phyloP scores from a whole-genome alignment of 2,329 filamentous ascomycete species.

The Exophiala mesophila region DNA sequence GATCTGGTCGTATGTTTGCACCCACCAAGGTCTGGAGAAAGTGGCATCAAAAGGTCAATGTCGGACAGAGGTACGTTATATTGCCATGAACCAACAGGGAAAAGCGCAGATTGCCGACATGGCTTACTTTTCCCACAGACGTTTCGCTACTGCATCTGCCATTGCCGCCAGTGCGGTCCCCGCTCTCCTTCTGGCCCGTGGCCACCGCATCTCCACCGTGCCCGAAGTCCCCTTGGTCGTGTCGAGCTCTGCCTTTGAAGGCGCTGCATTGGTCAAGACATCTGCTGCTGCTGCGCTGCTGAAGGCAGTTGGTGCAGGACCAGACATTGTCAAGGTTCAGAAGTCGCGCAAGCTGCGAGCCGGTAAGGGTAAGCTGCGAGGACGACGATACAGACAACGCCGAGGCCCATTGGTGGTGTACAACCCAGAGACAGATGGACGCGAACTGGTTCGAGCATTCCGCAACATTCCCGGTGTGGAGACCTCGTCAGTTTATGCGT shows the following conservation, averaged over 20 bases:
- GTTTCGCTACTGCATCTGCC: conserved; percentile 95
- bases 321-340: conserved; percentile 93
- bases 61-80: conserved; percentile 79
- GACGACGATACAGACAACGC: conserved; percentile 94
- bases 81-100: conserved; percentile 16
- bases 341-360: conserved; percentile 93
- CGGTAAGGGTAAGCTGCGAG: conserved; percentile 98
- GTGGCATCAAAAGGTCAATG: conserved; percentile 99
- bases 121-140: conserved; percentile 49
- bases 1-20: conserved; percentile 99
- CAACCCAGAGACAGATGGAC: conserved; percentile 91
- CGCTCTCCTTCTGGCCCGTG: conserved; percentile 91
- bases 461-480: conserved; percentile 99
- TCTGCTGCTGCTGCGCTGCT: conserved; percentile 80
- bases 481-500: conserved; percentile 85
- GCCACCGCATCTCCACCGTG: conserved; percentile 87
- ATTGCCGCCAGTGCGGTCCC: conserved; percentile 93
- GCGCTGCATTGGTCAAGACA: conserved; percentile 78
- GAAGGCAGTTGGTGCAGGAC: conserved; percentile 81
- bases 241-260: conserved; percentile 82
- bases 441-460: conserved; percentile 89
- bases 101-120: conserved; percentile 23
- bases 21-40: conserved; percentile 99
- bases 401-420: conserved; percentile 97
- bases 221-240: conserved; percentile 96